These are phyloP conservation scores for Hemisphaericaspora xylanilytica DNA, from an alignment of 1,139 yeast genomes.

Conservation along the genomic window DNA sequence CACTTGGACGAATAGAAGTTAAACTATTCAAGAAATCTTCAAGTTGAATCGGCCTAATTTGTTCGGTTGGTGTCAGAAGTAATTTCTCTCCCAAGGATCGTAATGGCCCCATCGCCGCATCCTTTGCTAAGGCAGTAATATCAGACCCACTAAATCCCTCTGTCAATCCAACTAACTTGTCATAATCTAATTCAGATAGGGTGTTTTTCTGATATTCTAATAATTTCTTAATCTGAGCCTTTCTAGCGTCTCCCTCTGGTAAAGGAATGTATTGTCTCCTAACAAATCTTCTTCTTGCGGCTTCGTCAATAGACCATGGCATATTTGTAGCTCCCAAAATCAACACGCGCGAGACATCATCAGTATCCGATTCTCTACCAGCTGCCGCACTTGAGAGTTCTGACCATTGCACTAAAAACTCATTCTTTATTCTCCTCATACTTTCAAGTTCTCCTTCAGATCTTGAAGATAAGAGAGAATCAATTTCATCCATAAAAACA, in stretches of 20 bases:
- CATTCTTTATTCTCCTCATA: conserved; percentile 87
- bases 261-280: conserved; percentile 91
- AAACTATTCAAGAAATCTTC: conserved; percentile 77
- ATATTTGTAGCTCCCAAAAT: conserved; percentile 94
- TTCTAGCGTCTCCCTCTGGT: conserved; percentile 84
- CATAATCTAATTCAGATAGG: conserved; percentile 61
- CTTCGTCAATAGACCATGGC: conserved; percentile 99
- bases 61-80: conserved; percentile 79
- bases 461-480: conserved; percentile 81
- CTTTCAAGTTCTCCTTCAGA: conserved; percentile 92
- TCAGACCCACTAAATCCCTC: conserved; percentile 93
- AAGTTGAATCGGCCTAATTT: conserved; percentile 75
- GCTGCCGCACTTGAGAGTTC: conserved; percentile 93
- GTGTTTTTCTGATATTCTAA: conserved; percentile 75
- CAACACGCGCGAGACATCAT: conserved; percentile 66
- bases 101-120: conserved; percentile 98
- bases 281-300: conserved; percentile 93
- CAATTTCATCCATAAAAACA: conserved; percentile 95
- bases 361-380: conserved; percentile 58
- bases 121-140: conserved; percentile 92
- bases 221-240: conserved; percentile 67
- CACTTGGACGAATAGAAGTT: conserved; percentile 87
- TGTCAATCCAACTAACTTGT: conserved; percentile 57
- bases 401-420: conserved; percentile 94
- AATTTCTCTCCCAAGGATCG: conserved; percentile 87